Evolutionary conservation across 2,329 filamentous ascomycete genomes (phyloP).

Genomic region (Fusarium virguliforme): DNA sequence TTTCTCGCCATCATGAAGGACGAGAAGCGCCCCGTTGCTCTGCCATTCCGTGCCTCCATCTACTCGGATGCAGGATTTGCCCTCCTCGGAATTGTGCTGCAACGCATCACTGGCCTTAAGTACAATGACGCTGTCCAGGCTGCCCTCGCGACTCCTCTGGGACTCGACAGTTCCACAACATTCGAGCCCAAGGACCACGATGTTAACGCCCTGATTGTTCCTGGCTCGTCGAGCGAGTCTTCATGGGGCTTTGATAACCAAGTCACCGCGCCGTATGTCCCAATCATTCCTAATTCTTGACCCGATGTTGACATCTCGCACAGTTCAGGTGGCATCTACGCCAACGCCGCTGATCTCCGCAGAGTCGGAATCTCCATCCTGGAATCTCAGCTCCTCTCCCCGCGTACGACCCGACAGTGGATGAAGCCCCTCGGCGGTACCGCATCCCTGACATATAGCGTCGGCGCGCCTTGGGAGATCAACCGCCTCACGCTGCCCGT

Average conservation of each 20-base stretch:
- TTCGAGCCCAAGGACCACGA: background rate
- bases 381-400: slow-evolving; percentile 32
- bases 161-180: slow-evolving; percentile 3
- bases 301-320: background rate
- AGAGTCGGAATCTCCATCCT: slow-evolving; percentile 42
- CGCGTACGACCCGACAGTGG: slow-evolving; percentile 32
- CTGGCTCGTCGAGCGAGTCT: background rate
- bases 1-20: slow-evolving; percentile 31
- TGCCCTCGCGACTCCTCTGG: background rate
- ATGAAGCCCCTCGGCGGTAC: slow-evolving; percentile 40
- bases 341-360: slow-evolving; percentile 7
- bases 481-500: slow-evolving; percentile 31
- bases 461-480: slow-evolving; percentile 47
- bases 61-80: slow-evolving; percentile 37
- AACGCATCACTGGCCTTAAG: background rate
- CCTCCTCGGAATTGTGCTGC: slow-evolving; percentile 23
- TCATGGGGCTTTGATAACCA: slow-evolving; percentile 14
- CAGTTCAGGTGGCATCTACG: slow-evolving; percentile 16
- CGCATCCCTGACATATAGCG: slow-evolving; percentile 23
- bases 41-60: slow-evolving; percentile 18
- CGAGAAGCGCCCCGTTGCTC: slow-evolving; percentile 12
- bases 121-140: slow-evolving; percentile 8
- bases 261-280: slow-evolving; percentile 7
- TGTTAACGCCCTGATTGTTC: slow-evolving; percentile 10
- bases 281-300: too few species aligned